Conservation (phyloP, 495 filamentous ascomycete species). For the Hyphodiscus hymeniophilus region DNA sequence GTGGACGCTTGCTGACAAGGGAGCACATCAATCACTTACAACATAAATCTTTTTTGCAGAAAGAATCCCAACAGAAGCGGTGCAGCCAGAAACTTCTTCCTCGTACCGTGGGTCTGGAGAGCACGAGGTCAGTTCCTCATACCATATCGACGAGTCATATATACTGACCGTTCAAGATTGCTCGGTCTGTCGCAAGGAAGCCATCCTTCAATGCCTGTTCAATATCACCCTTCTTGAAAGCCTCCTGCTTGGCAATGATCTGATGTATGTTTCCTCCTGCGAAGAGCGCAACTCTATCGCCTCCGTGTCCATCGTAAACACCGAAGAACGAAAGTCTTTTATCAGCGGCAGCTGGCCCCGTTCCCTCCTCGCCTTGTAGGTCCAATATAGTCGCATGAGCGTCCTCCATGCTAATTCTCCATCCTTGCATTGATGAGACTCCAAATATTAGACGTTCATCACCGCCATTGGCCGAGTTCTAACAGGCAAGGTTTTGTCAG, state of each 20-base stretch:
- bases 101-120: conserved; percentile 83
- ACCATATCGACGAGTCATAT: not conserved
- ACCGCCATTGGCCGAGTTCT: conserved; percentile 83
- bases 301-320: conserved; percentile 96
- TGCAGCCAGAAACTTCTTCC: conserved; percentile 97
- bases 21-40: conserved; percentile 50
- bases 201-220: conserved; percentile 96
- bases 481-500: conserved; percentile 10
- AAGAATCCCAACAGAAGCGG: conserved; percentile 82
- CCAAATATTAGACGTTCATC: conserved; percentile 91
- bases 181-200: conserved; percentile 91
- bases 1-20: not conserved
- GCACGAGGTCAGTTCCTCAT: conserved; percentile 20
- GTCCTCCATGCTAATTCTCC: conserved; percentile 99
- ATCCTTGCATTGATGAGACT: conserved; percentile 98
- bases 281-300: conserved; percentile 91
- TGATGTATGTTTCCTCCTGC: conserved; percentile 88
- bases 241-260: conserved; percentile 88
- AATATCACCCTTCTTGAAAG: conserved; percentile 83
- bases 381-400: conserved; percentile 85
- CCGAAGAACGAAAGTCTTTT: conserved; percentile 89
- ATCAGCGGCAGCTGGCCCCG: conserved; percentile 49
- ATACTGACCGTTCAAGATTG: conserved; percentile 80
- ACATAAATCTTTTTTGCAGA: conserved; percentile 89
- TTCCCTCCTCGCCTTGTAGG: conserved; percentile 52